Percentiles rank a stretch among this genome's conserved stretches.
Evolutionary conservation across 139 green algal species (phyloP).

Genomic region (Chlorella sp.): DNA sequence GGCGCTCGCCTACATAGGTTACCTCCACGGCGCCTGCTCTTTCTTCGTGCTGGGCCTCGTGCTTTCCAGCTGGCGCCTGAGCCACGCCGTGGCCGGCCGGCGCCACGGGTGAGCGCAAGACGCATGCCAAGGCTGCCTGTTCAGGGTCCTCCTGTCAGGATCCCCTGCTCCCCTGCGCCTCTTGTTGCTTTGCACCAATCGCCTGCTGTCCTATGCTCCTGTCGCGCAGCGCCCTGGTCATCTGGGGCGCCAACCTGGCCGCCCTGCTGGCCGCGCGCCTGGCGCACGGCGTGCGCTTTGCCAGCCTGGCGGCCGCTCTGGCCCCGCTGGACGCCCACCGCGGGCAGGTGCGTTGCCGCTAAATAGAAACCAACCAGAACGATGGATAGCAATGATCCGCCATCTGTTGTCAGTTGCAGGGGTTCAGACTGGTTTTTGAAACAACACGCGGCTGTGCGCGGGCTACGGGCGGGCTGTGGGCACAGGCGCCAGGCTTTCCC

Average conservation of each 20-base stretch:
- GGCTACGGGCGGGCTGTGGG: too few relatives aligned
- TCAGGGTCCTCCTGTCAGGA: not conserved
- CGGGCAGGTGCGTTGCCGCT: too few relatives aligned
- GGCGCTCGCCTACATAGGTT: too few relatives aligned
- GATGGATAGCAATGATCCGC: too few relatives aligned
- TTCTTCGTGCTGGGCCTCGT: constrained; percentile 43
- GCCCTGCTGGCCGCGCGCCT: constrained; percentile 55
- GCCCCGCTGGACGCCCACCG: constrained; percentile 59
- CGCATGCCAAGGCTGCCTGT: not conserved
- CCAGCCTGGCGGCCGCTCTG: not conserved
- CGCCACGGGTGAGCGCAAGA: constrained; percentile 22
- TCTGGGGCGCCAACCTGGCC: constrained; percentile 60
- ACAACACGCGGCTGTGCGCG: too few relatives aligned
- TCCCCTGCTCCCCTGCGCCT: too few relatives aligned
- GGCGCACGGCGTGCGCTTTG: constrained; percentile 50
- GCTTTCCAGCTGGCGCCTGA: constrained; percentile 32
- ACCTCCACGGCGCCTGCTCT: constrained; percentile 54
- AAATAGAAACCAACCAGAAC: too few relatives aligned
- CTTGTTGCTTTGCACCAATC: not conserved
- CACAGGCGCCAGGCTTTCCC: too few relatives aligned
- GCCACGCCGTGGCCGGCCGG: constrained; percentile 1
- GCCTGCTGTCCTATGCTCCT: not conserved
- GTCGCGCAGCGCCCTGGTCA: constrained; percentile 35
- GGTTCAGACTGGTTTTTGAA: too few relatives aligned
- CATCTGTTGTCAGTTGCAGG: too few relatives aligned